These are phyloP conservation scores for Fusarium brevicatenulatum DNA, from an alignment of 2,329 filamentous ascomycete species.

Conservation along the genomic window DNA sequence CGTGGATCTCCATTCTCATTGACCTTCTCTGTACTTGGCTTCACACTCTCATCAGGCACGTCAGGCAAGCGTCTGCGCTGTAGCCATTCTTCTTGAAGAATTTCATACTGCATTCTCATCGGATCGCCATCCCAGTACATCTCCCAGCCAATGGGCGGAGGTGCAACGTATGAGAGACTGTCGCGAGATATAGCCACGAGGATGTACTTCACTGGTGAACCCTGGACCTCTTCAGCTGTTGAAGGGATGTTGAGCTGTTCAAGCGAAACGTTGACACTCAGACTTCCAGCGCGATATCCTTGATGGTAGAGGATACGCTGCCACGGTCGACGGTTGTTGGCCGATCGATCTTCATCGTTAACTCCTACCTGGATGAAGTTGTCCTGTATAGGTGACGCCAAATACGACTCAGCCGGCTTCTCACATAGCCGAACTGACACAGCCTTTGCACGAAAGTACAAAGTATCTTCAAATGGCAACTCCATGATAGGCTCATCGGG, in stretches of 20 bases:
- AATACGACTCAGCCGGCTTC: background rate
- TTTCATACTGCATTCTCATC: background rate
- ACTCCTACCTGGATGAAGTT: conserved; percentile 16
- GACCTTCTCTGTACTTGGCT: background rate
- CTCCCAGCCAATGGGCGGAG: background rate
- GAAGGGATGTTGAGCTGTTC: background rate
- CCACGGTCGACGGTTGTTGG: conserved; percentile 7
- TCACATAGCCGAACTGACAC: background rate
- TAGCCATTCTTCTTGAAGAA: conserved; percentile 6
- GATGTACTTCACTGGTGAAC: accelerated
- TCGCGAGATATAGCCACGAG: conserved; percentile 14
- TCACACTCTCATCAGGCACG: background rate
- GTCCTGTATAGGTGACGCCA: background rate
- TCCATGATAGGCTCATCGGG: conserved; percentile 1
- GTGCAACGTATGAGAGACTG: background rate
- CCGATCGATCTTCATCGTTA: conserved; percentile 13
- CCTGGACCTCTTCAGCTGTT: accelerated
- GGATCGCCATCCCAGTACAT: conserved; percentile 15
- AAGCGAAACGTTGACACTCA: conserved; percentile 5
- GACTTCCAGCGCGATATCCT: conserved; percentile 6
- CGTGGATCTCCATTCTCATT: conserved; percentile 17
- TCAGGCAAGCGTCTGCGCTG: background rate
- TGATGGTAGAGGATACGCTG: conserved; percentile 25
- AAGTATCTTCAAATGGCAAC: background rate
- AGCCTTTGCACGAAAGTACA: background rate